A percentile compares a stretch with the other conserved stretches of the same genome.
These are phyloP conservation scores for Combretum micranthum DNA, from an alignment of 345 rosid species.

Conservation along the genomic window DNA sequence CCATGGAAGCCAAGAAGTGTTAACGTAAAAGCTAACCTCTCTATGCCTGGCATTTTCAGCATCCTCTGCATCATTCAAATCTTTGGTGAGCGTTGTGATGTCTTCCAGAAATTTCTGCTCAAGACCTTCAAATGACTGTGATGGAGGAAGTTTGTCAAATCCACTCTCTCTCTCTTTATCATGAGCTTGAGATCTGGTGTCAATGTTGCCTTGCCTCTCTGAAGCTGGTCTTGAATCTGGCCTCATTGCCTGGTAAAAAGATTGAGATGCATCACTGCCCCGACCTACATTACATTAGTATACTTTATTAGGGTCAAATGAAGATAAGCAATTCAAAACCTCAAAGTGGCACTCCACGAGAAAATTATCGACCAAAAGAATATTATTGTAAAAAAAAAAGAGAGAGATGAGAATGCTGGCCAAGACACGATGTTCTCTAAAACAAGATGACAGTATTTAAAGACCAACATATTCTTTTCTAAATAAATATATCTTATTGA, in stretches of 20 bases:
- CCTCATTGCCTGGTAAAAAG: slow-evolving; percentile 55
- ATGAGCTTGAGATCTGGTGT: slow-evolving; percentile 45
- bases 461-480: too few relatives aligned
- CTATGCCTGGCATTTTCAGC: slow-evolving; percentile 74
- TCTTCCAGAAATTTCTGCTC: slow-evolving; percentile 71
- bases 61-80: slow-evolving; percentile 74
- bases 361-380: too few relatives aligned
- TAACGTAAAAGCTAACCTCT: slow-evolving; percentile 44
- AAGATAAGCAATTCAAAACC: too few relatives aligned
- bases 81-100: slow-evolving; percentile 56
- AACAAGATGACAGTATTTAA: too few relatives aligned
- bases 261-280: slow-evolving; percentile 53
- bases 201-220: slow-evolving; percentile 46
- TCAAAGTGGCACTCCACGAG: too few relatives aligned
- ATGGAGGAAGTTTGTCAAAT: slow-evolving; percentile 37
- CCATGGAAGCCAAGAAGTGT: neutral
- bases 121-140: slow-evolving; percentile 53
- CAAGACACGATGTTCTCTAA: too few relatives aligned
- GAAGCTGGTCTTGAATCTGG: slow-evolving; percentile 32
- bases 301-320: slow-evolving; percentile 7
- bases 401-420: too few relatives aligned
- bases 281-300: slow-evolving; percentile 45
- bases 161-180: slow-evolving; percentile 46
- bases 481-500: too few relatives aligned
- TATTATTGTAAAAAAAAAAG: too few relatives aligned